Evolutionary conservation across 768 basidiomycete species (phyloP).

Genomic region (Psilocybe subaeruginosa): DNA sequence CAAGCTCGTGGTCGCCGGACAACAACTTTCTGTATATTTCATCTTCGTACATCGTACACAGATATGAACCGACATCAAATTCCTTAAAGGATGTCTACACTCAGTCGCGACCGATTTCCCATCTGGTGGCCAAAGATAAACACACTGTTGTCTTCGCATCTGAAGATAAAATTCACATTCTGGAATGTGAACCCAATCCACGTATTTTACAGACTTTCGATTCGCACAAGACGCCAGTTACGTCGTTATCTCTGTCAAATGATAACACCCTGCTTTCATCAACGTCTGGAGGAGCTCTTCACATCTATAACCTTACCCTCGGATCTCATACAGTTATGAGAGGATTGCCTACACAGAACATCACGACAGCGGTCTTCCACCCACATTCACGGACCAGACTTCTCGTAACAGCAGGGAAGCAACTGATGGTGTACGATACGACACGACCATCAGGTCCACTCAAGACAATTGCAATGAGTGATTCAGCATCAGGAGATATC

Average conservation of each 20-base stretch:
- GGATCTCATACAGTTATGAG: conserved; percentile 58
- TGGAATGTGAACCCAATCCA: conserved; percentile 47
- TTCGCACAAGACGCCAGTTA: conserved; percentile 52
- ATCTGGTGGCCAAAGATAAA: conserved; percentile 37
- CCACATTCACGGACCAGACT: conserved; percentile 63
- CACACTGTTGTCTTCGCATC: conserved; percentile 50
- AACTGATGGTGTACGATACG: conserved; percentile 65
- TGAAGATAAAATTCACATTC: conserved; percentile 47
- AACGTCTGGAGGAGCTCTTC: conserved; percentile 51
- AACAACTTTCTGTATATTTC: conserved; percentile 58
- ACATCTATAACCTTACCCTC: conserved; percentile 62
- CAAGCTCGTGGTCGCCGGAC: conserved; percentile 61
- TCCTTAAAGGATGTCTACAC: conserved; percentile 46
- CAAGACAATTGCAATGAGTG: conserved; percentile 53
- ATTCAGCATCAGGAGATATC: conserved; percentile 48
- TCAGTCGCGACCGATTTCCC: conserved; percentile 32
- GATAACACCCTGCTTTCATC: conserved; percentile 61
- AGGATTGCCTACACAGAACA: conserved; percentile 46
- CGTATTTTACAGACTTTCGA: conserved; percentile 52
- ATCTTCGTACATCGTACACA: conserved; percentile 47
- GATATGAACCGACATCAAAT: conserved; percentile 53
- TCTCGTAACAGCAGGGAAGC: conserved; percentile 53
- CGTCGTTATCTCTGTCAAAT: conserved; percentile 59
- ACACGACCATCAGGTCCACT: conserved; percentile 57
- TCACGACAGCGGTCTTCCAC: conserved; percentile 62